Evolutionary conservation across 257 asterid genomes (phyloP).

Genomic region (Anisodus tanguticus): DNA sequence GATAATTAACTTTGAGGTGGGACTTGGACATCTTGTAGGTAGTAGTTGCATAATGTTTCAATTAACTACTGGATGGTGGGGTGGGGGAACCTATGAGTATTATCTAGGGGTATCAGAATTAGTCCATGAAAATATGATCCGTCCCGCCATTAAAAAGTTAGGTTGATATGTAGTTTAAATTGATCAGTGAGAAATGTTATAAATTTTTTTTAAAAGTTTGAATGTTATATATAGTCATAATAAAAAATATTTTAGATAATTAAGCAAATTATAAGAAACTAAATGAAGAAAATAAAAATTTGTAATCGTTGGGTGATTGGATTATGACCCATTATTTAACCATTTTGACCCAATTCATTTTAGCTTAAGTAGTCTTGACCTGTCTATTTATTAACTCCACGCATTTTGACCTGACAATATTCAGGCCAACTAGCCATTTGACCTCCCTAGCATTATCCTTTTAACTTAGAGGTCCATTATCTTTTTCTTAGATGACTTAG

Average conservation of each 20-base stretch:
- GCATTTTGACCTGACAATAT: background rate
- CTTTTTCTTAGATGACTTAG: background rate
- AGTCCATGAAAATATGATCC: background rate
- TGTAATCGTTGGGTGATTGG: background rate
- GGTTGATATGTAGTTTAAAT: background rate
- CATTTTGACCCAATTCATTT: background rate
- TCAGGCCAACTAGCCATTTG: background rate
- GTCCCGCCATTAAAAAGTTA: background rate
- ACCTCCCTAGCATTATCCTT: too few species aligned
- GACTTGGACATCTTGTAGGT: background rate
- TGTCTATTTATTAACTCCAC: background rate
- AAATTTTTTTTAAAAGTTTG: background rate
- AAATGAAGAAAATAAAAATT: background rate
- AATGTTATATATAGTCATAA: background rate
- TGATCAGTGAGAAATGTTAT: background rate
- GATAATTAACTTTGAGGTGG: conserved; percentile 13
- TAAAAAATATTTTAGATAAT: too few species aligned
- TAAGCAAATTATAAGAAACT: too few species aligned
- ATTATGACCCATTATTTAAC: background rate
- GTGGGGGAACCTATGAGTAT: background rate
- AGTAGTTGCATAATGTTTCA: conserved; percentile 11
- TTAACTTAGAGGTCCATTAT: too few species aligned
- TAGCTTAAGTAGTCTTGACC: background rate
- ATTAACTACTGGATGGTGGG: background rate
- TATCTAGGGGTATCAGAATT: background rate